phyloP scores from a whole-genome alignment of 2,329 filamentous ascomycete species.

The Cylindrodendrum hubeiense region DNA sequence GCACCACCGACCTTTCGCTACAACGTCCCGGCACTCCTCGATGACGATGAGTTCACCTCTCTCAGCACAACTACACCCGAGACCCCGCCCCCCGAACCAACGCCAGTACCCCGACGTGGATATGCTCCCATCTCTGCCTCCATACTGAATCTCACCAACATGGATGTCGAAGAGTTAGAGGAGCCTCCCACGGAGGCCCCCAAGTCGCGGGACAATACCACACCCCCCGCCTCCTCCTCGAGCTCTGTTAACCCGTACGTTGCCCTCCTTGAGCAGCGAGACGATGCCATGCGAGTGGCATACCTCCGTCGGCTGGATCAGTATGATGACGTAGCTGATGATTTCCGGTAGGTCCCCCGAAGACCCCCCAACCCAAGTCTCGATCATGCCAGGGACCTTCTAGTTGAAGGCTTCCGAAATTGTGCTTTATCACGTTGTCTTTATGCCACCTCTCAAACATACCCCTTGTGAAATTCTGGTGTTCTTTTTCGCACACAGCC shows the following conservation, averaged over 20 bases:
- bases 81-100: conserved; percentile 2
- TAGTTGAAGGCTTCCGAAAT: conserved; percentile 9
- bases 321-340: conserved; percentile 42
- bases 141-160: conserved; percentile 31
- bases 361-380: conserved; percentile 9
- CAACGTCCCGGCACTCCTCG: conserved; percentile 35
- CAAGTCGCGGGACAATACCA: background rate
- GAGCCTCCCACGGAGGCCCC: background rate
- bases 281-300: conserved; percentile 46
- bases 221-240: conserved; percentile 30
- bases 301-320: conserved; percentile 46
- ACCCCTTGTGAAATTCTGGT: background rate
- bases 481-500: background rate
- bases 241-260: conserved; percentile 46
- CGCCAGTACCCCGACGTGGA: conserved; percentile 19
- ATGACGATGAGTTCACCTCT: conserved; percentile 34
- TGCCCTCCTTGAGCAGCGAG: conserved; percentile 46
- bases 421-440: background rate
- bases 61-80: conserved; percentile 13
- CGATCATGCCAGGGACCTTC: conserved; percentile 23
- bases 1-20: conserved; percentile 32
- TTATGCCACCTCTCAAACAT: background rate
- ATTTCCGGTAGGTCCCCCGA: conserved; percentile 46
- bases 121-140: conserved; percentile 38
- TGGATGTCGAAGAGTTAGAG: conserved; percentile 20